phyloP scores from a whole-genome alignment of 768 basidiomycete genomes.

The Neoboletus brunneissimus region DNA sequence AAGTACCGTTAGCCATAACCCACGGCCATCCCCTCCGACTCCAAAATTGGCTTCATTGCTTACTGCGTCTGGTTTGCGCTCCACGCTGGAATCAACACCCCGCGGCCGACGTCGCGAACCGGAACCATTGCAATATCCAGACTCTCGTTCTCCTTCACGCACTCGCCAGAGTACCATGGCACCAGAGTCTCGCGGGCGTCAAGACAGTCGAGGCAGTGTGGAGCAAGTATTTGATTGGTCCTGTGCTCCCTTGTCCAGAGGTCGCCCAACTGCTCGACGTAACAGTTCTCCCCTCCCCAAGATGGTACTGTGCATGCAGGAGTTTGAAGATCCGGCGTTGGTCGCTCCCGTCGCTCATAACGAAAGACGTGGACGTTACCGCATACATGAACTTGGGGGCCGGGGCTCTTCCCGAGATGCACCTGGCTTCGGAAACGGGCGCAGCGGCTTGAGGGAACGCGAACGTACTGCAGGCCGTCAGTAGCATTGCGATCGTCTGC shows the following conservation, averaged over 20 bases:
- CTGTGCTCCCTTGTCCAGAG: constrained; percentile 37
- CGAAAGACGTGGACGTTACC: constrained; percentile 51
- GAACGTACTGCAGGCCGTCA: constrained; percentile 32
- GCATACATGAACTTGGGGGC: constrained; percentile 52
- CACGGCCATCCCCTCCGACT: constrained; percentile 58
- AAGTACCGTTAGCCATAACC: constrained; percentile 35
- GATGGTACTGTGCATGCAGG: constrained; percentile 39
- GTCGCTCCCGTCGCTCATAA: constrained; percentile 20
- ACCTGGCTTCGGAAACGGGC: constrained; percentile 62
- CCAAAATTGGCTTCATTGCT: constrained; percentile 45
- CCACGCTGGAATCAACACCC: constrained; percentile 42
- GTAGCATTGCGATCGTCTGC: constrained; percentile 15
- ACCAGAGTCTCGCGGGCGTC: constrained; percentile 15
- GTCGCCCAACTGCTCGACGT: constrained; percentile 49
- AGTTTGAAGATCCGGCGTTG: constrained; percentile 33
- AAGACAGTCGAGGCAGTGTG: constrained; percentile 34
- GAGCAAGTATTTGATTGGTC: constrained; percentile 50
- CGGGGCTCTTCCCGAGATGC: constrained; percentile 41
- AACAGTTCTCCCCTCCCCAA: constrained; percentile 59
- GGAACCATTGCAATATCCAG: constrained; percentile 32
- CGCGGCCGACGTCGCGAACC: constrained; percentile 51
- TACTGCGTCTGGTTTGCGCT: constrained; percentile 34
- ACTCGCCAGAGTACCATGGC: constrained; percentile 22
- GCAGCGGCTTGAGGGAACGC: constrained; percentile 57
- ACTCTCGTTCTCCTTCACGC: constrained; percentile 43